Conservation (phyloP, 768 basidiomycete species). For the Daedaleopsis sinensis region DNA sequence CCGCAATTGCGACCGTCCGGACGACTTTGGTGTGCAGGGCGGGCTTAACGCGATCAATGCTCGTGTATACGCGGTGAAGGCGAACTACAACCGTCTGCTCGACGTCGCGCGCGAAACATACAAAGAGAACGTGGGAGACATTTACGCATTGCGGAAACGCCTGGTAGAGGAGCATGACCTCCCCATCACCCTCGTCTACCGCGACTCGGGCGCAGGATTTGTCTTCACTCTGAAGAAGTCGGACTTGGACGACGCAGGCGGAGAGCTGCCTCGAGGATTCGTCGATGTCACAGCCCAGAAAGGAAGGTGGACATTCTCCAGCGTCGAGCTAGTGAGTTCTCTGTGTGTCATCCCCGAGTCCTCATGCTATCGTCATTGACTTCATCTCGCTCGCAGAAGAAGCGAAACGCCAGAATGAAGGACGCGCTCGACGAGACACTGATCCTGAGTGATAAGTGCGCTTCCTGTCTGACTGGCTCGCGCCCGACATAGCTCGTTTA, state of each 20-base stretch:
- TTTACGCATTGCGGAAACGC: conserved; percentile 64
- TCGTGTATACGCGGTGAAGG: conserved; percentile 84
- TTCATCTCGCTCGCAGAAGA: conserved; percentile 56
- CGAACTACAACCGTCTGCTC: conserved; percentile 79
- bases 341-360: neutral
- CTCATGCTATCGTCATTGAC: neutral
- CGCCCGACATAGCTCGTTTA: neutral
- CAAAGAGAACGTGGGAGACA: conserved; percentile 91
- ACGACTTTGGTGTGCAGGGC: conserved; percentile 41
- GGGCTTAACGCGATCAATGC: conserved; percentile 77
- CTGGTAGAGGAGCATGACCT: conserved; percentile 66
- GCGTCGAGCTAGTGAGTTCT: conserved; percentile 71
- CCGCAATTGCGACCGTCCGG: neutral
- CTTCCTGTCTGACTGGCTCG: neutral
- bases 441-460: conserved; percentile 79
- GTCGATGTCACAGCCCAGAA: conserved; percentile 68
- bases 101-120: conserved; percentile 96
- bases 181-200: conserved; percentile 68
- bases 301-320: conserved; percentile 76
- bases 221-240: conserved; percentile 70
- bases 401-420: conserved; percentile 86
- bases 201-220: conserved; percentile 63
- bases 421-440: conserved; percentile 91
- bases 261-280: conserved; percentile 67
- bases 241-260: conserved; percentile 48